Evolutionary conservation across 176 grass and related monocot genomes (phyloP), one percentile per base, ranked within the genome.

Genomic region (Alopecurus myosuroides): DNA sequence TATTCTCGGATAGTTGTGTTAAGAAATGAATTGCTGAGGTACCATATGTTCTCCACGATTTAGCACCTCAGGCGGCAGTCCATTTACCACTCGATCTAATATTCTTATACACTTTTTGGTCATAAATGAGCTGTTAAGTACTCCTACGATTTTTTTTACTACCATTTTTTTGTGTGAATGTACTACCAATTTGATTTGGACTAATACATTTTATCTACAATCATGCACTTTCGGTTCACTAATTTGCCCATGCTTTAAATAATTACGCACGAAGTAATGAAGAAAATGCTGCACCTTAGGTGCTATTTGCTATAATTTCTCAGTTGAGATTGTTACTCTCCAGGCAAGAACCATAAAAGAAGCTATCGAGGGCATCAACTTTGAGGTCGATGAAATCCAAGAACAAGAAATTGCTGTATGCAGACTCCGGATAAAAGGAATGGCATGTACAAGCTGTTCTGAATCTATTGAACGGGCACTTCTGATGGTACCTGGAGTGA

Each of bases 401-500:
- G 92, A 95, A 76, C 97, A 96, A 82, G 91, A 96, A 63, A 96
- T 99, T 82, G 83, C 88, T 14, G 83, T 93, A 78, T 99, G 97
- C 77, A 91, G 93, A 60, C 93, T 99, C 77, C 85, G 91, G 36
- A 99, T 99, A 80, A 99, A 92, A 89, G 93, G 97, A 88, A 99
- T 99, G 93, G 91, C 97, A 29, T 99, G 97, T 70, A 99, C 97
- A 29, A 99, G 93, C 65, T 99, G 97, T 75, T 99, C 97, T 45
- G 93, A 99, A 86, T 99, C 97, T 57, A 80, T 99, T 30, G 97
- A 99, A 81, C 72, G 87, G 46, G 78, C 94, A 44, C 89, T 99
- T 83, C 89, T 82, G 33, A 94, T 94, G 91, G 97, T 94, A 65
- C 74, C 86, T 76, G 97, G 97, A 62, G 97, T 99, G 63, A 99